Base-by-base conservation (phyloP, 345 rosid species). In the Euclidium syriacum region DNA sequence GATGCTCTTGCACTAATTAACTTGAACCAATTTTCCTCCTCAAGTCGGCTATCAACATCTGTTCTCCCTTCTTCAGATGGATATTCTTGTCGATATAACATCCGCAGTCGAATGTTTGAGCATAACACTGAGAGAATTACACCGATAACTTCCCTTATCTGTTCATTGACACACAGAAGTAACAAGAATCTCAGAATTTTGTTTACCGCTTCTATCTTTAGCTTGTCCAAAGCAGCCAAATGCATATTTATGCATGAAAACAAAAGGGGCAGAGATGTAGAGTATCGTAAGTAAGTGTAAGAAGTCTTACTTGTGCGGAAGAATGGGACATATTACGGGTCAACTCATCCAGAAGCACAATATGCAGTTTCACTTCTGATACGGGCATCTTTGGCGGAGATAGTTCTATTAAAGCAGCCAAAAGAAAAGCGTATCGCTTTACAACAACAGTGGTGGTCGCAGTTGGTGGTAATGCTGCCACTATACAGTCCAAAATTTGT, bases 131-230 rank as follows among this genome's bases (percentile, higher is more conserved):
- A 87, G 30, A 94, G 85, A 57, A 79, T 83, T 48, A 90, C 85
- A 44, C 97, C 99, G 33, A 94, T 75, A 60, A 91, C 95, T 82
- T 94, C 99, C 75, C 97, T 81, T 56, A 94, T 91, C 99, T 90
- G 86, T 62, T 67, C 52, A 75, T 42, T 25, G 36, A 70, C 53
- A 53, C 51, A 53, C 64, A 59, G 22, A 52, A 52, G 35, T 14
- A 50, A 52, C 16, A 52, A 26, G 27, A 15, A 36, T 51, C 43
- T 54, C 35, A 70, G 55, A 53, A 50, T 51, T 59, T 33, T 22
- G 23, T 20, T 41, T 10, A 23, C 34, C 53, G 7, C 19, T 15
- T 25, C 10, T 29, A 10, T 10, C n/a, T 50, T 27, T 16, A 50
- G 53, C 26, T 48, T 48, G 39, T 32, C 64, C 44, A 25, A 62